Evolutionary conservation across 371 early-diverging fungal species (phyloP), one percentile per base, ranked within the genome.

Genomic region (Chytridium lagenaria): DNA sequence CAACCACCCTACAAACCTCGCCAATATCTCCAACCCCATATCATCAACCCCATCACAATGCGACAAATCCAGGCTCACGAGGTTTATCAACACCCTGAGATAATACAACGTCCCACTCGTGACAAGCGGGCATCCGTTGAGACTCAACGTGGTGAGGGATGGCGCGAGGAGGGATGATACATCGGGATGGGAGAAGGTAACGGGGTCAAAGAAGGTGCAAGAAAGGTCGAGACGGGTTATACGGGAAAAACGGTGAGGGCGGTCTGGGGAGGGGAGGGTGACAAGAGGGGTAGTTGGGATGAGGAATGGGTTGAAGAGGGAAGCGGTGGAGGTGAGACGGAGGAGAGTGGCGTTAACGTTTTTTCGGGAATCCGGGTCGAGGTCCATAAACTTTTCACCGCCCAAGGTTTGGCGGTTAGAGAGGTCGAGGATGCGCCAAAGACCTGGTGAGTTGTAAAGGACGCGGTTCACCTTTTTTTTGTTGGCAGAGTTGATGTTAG

Each of bases 21-120:
- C 55, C 5, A 83, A 7, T 22, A 76, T 78, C 57, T 83, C 80
- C 44, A 83, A 38, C 26, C 77, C 79, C 2, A 75, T 33, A 59
- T 82, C 80, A 59, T 82, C 80, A 23, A 83, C 72, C 19, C 57
- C 44, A 40, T 80, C 80, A 52, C 83, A 83, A 59, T 83, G 83
- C 3, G 74, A 72, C 30, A 80, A 23, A 51, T 83, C 80, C 40
- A 83, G 67, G 3, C 71, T 74, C 12, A 3, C 16, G 26, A 83
- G 67, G 40, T 23, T 26, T 33, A 19, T 52, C 1, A 83, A 71
- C 1, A 40, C 7, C 19, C 64, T 19, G 30, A 83, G 72, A 57
- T 76, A 61, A 40, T 52, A 75, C 50, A 80, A 40, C 2, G 72
- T 51, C 7, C 80, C 77, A 1, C 70, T 61, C 12, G 68, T 69